Evolutionary conservation across 371 early-diverging fungal species (phyloP), one percentile per base, ranked within the genome.

Genomic region (Rhizopus sp.): DNA sequence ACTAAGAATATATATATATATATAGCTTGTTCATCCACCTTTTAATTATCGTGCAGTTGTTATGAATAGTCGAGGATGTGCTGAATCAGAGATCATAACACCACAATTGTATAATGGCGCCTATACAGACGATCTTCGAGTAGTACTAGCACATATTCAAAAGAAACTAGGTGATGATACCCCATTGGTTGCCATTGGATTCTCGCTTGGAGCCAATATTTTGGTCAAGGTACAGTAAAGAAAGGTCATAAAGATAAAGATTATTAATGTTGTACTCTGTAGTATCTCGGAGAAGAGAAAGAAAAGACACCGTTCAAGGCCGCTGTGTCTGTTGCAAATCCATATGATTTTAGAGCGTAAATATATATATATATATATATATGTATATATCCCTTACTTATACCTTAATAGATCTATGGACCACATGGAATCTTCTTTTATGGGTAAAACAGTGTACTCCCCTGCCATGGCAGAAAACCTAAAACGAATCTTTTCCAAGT

Each of bases 131-230:
- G 97, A 97, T 76, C 69, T 94, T 9, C 73, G 88, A 30, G 53
- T 62, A 39, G 87, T 80, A 3, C 62, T 92, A 44, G 65, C 72
- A 39, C 81, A 89, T 64, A 77, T 89, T 45, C 78, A 73, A 53
- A 59, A 66, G 32, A 66, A 67, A 40, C 62, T 85, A 50, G 65
- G 65, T 5, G 89, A 91, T 1, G 62, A 75, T 33, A 84, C 91
- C 7, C 83, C 89, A 30, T 65, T 95, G 52, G 67, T 90, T 41
- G 93, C 84, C 5, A 77, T 90, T 54, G 97, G 97, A 3, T 97
- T 88, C 66, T 92, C 93, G 16, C 72, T 97, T 34, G 97, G 97
- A 3, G 84, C 95, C 16, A 97, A 97, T 66, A 78, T 97, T 34
- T 60, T 97, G 52, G 88, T 89, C 66, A 96, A 96, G 78, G 87